Conservation (phyloP, 2,329 filamentous ascomycete species). For the Verticillium nubilum region DNA sequence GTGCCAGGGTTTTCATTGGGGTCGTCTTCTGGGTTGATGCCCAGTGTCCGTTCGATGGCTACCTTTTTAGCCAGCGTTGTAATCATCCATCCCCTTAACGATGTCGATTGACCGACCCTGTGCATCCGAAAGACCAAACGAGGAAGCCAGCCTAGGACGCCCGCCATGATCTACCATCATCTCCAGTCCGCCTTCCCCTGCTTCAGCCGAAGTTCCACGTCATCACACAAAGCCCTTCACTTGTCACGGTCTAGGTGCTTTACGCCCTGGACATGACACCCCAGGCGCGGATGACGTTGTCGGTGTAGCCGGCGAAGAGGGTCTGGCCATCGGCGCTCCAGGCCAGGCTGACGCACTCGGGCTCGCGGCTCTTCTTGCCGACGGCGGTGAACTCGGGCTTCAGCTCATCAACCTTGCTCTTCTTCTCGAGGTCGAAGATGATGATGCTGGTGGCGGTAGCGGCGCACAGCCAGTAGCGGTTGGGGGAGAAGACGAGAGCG, state of each 20-base stretch:
- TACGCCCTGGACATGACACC: conserved; percentile 95
- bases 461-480: conserved; percentile 99
- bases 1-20: conserved; percentile 20
- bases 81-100: conserved; percentile 14
- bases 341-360: conserved; percentile 94
- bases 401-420: conserved; percentile 99
- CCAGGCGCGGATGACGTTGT: conserved; percentile 98
- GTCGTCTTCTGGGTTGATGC: conserved; percentile 30
- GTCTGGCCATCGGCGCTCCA: conserved; percentile 99
- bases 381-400: conserved; percentile 95
- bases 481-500: conserved; percentile 99
- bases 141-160: conserved; percentile 42
- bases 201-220: conserved; percentile 7
- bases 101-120: conserved; percentile 20
- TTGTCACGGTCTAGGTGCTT: conserved; percentile 17
- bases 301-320: conserved; percentile 98
- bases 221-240: conserved; percentile 9
- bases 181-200: conserved; percentile 7
- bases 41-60: conserved; percentile 32
- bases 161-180: conserved; percentile 37
- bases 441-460: conserved; percentile 97
- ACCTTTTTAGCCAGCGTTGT: conserved; percentile 27
- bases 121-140: conserved; percentile 38
- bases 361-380: conserved; percentile 98
- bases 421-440: conserved; percentile 99